These are phyloP conservation scores for Saccharomyces pastorianus DNA, from an alignment of 1,139 yeast genomes.

Conservation along the genomic window DNA sequence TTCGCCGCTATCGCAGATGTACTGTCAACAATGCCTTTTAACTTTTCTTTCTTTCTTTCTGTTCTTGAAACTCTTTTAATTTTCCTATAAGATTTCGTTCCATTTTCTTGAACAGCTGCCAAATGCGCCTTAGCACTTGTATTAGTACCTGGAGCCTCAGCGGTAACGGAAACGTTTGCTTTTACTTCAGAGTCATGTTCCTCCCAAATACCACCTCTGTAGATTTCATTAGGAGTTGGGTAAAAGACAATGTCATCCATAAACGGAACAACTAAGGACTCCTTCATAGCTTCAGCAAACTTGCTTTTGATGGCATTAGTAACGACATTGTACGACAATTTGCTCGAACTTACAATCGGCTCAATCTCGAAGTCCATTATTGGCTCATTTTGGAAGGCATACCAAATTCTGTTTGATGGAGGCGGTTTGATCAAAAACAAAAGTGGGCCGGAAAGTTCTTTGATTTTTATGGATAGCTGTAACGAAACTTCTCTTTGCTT, in stretches of 20 bases:
- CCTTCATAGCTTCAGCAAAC: constrained; percentile 70
- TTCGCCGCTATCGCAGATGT: neutral
- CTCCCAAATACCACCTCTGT: constrained; percentile 90
- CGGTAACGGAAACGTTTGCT: neutral
- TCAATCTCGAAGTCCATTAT: constrained; percentile 65
- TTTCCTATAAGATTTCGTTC: neutral
- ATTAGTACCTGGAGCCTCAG: neutral
- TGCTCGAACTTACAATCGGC: constrained; percentile 81
- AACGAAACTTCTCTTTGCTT: constrained; percentile 73
- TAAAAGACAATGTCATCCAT: constrained; percentile 83
- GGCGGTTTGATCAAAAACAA: constrained; percentile 71
- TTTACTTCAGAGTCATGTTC: neutral
- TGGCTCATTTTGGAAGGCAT: constrained; percentile 77
- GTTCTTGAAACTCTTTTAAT: neutral
- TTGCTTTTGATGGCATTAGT: constrained; percentile 74
- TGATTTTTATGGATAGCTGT: constrained; percentile 61
- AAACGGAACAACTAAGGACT: constrained; percentile 72
- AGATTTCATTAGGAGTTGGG: constrained; percentile 56
- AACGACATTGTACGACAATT: constrained; percentile 65
- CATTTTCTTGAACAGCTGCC: neutral
- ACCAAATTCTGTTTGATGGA: constrained; percentile 88
- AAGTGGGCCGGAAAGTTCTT: constrained; percentile 65
- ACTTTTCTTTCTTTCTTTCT: neutral
- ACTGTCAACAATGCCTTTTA: neutral
- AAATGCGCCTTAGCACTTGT: neutral